Conservation (phyloP, 192 early-diverging fungal species). For the Gonapodya prolifera region DNA sequence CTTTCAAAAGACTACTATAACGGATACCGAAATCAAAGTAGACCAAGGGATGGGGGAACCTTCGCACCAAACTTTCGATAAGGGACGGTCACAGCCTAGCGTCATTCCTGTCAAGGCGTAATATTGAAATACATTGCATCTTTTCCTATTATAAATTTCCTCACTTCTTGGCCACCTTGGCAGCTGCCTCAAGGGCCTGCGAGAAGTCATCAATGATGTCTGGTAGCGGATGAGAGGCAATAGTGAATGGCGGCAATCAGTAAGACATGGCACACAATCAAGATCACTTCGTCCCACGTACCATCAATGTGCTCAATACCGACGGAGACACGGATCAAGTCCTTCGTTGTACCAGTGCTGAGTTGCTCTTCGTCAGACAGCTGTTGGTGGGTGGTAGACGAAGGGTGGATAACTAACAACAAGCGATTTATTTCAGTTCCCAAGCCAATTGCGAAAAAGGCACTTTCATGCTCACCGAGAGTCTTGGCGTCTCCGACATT, state of each 20-base stretch:
- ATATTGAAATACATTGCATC: background rate
- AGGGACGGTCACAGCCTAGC: background rate
- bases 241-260: too few relatives aligned
- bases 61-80: too few relatives aligned
- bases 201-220: constrained; percentile 6
- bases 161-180: background rate
- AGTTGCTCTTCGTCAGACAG: constrained; percentile 67
- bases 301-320: constrained; percentile 61
- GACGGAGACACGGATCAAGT: constrained; percentile 72
- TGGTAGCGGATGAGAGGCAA: background rate
- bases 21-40: too few relatives aligned
- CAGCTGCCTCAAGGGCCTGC: constrained; percentile 2
- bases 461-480: too few relatives aligned
- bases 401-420: constrained; percentile 78
- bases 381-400: constrained; percentile 80
- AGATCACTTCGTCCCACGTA: background rate
- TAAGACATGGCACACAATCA: background rate
- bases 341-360: constrained; percentile 62
- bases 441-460: too few relatives aligned
- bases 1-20: too few relatives aligned
- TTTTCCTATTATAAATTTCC: background rate
- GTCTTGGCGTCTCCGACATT: constrained; percentile 93
- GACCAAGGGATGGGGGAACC: too few relatives aligned
- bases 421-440: too few relatives aligned
- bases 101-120: background rate